Evolutionary conservation across 129 eudicot species (phyloP), one percentile per base, ranked within the genome.

Genomic region (Smallanthus sonchifolius): DNA sequence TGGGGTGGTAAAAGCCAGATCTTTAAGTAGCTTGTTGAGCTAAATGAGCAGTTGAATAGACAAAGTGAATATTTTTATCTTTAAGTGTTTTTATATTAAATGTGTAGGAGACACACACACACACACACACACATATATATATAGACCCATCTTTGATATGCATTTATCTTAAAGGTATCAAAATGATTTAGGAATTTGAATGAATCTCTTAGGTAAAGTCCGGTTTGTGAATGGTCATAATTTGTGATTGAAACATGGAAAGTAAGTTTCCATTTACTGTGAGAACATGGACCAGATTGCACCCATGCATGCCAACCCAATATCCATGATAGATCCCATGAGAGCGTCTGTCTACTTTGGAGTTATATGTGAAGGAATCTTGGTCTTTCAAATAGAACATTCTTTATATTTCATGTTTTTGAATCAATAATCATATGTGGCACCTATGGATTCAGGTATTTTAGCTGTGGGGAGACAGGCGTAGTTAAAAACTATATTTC

Each of bases 1-100:
- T 77, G 96, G 96, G 13, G 78, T 84, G 79, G 95, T 92, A 59
- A 92, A 89, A 74, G 98, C 94, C 59, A 84, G 98, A 79, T 92
- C 98, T 4, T 72, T 92, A 32, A 87, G 96, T 73, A 92, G 98
- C 73, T 84, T 92, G 71, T 70, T 92, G 38, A 81, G 89, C 80
- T 90, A 84, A 83, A 84, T 82, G 32, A 74, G 79, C 15, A 73
- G 44, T 81, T 72, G 35, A 64, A 49, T n/a, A 59, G 16, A 59
- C 65, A 59, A 57, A 57, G 7, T 30, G 65, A 4, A 59, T 38
- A 30, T 59, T 30, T 30, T 30, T 28, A 16, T 30, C 30, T 28
- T 16, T 10, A 28, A 49, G 56, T 6, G 0, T 38, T 4, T 38
- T 38, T 4, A 38, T 4, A 38, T 49, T 4, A 49, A 49, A 8